Percentiles rank a stretch among this genome's conserved stretches.
These are phyloP conservation scores for Neopestalotiopsis sp. DNA, from an alignment of 2,329 filamentous ascomycete species.

Conservation along the genomic window DNA sequence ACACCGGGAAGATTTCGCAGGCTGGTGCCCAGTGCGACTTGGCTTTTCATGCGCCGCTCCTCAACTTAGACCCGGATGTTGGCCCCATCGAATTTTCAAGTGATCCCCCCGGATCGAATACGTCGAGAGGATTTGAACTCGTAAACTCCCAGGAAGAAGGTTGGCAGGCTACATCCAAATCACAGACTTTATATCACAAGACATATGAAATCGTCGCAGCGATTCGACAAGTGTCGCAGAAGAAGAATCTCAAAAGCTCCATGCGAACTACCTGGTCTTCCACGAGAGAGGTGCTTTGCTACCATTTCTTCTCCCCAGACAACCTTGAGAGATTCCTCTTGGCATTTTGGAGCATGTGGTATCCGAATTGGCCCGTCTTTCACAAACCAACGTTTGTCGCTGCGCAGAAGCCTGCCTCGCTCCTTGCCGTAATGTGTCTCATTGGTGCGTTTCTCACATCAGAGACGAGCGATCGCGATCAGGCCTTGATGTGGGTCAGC, in stretches of 20 bases:
- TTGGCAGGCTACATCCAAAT: neutral
- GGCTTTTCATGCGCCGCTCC: neutral
- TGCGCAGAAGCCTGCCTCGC: slow-evolving; percentile 19
- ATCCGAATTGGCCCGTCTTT: slow-evolving; percentile 36
- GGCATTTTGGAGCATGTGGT: slow-evolving; percentile 37
- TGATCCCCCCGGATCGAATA: neutral
- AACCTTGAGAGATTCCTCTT: slow-evolving; percentile 31
- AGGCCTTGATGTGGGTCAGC: slow-evolving; percentile 28
- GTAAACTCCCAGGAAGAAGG: neutral
- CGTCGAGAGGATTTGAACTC: neutral
- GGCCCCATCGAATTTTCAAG: neutral
- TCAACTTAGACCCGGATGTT: neutral
- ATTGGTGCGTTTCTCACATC: slow-evolving; percentile 36
- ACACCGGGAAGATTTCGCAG: neutral
- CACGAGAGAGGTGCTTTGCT: slow-evolving; percentile 3
- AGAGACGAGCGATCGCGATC: slow-evolving; percentile 21
- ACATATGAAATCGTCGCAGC: slow-evolving; percentile 6
- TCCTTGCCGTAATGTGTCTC: slow-evolving; percentile 34
- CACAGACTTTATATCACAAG: neutral
- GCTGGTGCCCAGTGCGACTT: neutral
- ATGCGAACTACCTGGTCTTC: neutral
- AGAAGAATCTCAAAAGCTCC: neutral
- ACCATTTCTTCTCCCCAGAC: slow-evolving; percentile 28
- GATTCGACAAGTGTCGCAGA: slow-evolving; percentile 1
- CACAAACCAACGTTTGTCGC: slow-evolving; percentile 33